A percentile compares a stretch with the other conserved stretches of the same genome.
Conservation (phyloP, 106 monocot species). For the Phalaenopsis aphrodite region DNA sequence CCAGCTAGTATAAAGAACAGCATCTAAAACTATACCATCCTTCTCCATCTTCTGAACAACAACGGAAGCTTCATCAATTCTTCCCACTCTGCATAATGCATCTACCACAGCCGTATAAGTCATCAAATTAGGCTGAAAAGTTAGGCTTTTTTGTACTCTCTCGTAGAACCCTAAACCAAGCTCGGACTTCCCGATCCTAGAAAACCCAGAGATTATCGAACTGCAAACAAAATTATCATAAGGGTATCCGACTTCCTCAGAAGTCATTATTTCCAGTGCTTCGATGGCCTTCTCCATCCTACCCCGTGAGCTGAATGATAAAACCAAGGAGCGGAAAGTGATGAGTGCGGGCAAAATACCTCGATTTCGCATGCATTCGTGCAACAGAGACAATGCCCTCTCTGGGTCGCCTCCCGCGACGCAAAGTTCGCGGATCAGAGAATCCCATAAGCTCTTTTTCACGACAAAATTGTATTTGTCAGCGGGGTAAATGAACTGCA, state of each 20-base stretch:
- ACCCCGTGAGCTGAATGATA: slow-evolving; percentile 28
- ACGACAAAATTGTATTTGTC: slow-evolving; percentile 18
- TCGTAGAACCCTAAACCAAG: slow-evolving; percentile 38
- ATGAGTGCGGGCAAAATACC: slow-evolving; percentile 24
- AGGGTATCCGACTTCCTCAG: slow-evolving; percentile 19
- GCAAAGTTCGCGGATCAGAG: slow-evolving; percentile 43
- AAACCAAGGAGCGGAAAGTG: slow-evolving; percentile 35
- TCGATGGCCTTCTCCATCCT: slow-evolving; percentile 46
- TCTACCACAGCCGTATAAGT: slow-evolving; percentile 44
- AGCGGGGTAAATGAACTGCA: slow-evolving; percentile 18
- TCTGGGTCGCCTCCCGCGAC: slow-evolving; percentile 35
- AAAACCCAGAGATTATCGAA: slow-evolving; percentile 56
- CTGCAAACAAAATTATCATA: slow-evolving; percentile 48
- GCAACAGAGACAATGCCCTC: slow-evolving; percentile 36
- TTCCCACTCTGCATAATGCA: slow-evolving; percentile 45
- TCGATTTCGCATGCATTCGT: slow-evolving; percentile 27
- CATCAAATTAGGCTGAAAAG: slow-evolving; percentile 42
- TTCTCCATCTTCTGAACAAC: slow-evolving; percentile 39
- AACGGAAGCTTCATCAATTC: slow-evolving; percentile 37
- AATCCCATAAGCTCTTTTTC: slow-evolving; percentile 27
- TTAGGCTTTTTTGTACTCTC: slow-evolving; percentile 11
- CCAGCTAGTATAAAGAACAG: slow-evolving; percentile 42
- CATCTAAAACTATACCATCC: slow-evolving; percentile 37
- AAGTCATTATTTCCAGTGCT: slow-evolving; percentile 47
- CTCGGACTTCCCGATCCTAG: slow-evolving; percentile 33